Evolutionary conservation across 805 yeast species (phyloP), one percentile per base, ranked within the genome.

Genomic region (Scheffersomyces ergatensis): DNA sequence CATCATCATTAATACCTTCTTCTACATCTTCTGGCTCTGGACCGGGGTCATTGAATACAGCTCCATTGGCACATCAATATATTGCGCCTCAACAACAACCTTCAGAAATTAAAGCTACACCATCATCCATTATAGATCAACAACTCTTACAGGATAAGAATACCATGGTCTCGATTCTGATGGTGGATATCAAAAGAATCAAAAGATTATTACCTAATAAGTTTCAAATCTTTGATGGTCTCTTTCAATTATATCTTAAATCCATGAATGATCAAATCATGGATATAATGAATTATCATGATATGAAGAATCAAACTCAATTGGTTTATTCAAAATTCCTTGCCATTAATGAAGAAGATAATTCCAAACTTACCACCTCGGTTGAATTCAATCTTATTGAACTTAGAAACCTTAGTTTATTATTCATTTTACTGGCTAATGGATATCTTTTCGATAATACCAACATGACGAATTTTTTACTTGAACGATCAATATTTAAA

Each of bases 351-450:
- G 45, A 42, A 36, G 48, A 45, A 34, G 37, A 40, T 34, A 12
- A 36, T 9, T 32, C 24, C 8, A 36, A 45, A 32, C 34, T 45
- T 15, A 37, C 29, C 20, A 16, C n/a, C 11, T 33, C 33, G 12
- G 33, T 45, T 20, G 16, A 20, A 27, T 45, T 45, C n/a, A 44
- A 31, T 29, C 19, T 42, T 9, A 35, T 44, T 15, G 56, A 51
- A 19, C 38, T 49, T 33, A 40, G 62, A 26, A 18, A 43, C 13
- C 21, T 58, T n/a, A 42, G 55, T 15, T 33, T 58, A 11, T 37
- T 38, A n/a, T 49, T 55, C 15, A 25, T 51, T 4, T 49, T 59
- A 17, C 33, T 57, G 18, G 49, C 57, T 4, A 51, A 39, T 35
- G 64, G 65, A 13, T 40, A 49, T 16, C 16, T 47, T 14, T 39